Evolutionary conservation across 2,329 filamentous ascomycete species (phyloP).

Genomic region (Sarocladium kiliense): DNA sequence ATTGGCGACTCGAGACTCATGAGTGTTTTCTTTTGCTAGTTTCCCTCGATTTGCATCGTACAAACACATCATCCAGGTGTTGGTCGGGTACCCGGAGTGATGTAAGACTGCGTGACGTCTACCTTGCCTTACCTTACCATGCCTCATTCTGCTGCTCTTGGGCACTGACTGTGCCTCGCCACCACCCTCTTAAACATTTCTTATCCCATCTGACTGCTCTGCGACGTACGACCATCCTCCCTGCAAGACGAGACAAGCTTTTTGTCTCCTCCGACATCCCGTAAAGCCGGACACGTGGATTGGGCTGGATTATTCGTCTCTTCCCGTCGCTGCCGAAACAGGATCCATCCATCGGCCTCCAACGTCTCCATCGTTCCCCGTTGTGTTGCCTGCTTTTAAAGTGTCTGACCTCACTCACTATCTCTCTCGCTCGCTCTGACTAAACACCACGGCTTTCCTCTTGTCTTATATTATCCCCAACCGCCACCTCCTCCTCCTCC

Average conservation of each 20-base stretch:
- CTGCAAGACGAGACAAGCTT: not conserved
- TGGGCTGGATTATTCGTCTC: not conserved
- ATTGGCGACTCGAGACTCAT: too few relatives aligned
- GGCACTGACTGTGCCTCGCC: too few relatives aligned
- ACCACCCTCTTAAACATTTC: too few relatives aligned
- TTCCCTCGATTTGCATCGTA: too few relatives aligned
- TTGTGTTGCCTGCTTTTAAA: not conserved
- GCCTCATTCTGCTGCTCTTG: too few relatives aligned
- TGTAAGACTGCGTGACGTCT: not conserved
- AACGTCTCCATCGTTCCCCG: not conserved
- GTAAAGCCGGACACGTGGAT: not conserved
- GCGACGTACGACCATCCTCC: too few relatives aligned
- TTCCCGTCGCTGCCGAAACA: constrained; percentile 8
- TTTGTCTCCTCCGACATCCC: not conserved
- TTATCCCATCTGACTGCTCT: not conserved
- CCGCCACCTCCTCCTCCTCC: not conserved
- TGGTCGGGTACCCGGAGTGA: not conserved
- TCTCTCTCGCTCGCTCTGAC: not conserved
- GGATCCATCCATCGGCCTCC: not conserved
- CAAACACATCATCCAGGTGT: not conserved
- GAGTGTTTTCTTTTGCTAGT: too few relatives aligned
- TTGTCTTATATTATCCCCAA: not conserved
- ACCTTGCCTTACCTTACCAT: too few relatives aligned
- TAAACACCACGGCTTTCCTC: not conserved
- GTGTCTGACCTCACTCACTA: not conserved